Percentiles rank a stretch among this genome's conserved stretches.
These are phyloP conservation scores for Agaricus blazei DNA, from an alignment of 768 basidiomycete species.

Conservation along the genomic window DNA sequence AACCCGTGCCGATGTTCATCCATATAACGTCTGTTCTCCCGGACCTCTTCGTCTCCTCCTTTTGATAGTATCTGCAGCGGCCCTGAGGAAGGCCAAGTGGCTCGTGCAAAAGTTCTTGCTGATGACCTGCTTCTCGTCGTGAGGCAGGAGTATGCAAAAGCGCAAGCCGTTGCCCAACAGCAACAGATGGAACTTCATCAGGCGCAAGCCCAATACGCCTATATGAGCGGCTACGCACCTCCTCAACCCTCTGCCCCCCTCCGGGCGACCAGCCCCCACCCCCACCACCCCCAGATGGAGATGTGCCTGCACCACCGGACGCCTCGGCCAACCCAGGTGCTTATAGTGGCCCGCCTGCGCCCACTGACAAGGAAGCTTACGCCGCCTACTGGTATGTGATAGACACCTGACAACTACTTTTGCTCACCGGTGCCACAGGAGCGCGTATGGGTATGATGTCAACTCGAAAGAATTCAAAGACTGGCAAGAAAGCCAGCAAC, in stretches of 20 bases:
- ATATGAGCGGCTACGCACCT: slow-evolving; percentile 47
- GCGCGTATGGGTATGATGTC: slow-evolving; percentile 82
- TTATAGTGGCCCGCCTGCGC: slow-evolving; percentile 33
- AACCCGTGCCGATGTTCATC: slow-evolving; percentile 88
- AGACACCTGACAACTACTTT: not conserved
- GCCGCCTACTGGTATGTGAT: slow-evolving; percentile 53
- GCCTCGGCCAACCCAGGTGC: slow-evolving; percentile 40
- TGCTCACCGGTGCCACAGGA: slow-evolving; percentile 38
- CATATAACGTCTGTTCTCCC: slow-evolving; percentile 72
- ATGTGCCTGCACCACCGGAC: slow-evolving; percentile 37
- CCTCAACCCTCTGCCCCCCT: slow-evolving; percentile 46
- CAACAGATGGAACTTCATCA: slow-evolving; percentile 88
- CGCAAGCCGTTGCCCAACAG: slow-evolving; percentile 54
- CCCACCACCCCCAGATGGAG: slow-evolving; percentile 52
- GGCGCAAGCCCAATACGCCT: slow-evolving; percentile 76
- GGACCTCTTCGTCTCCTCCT: slow-evolving; percentile 5
- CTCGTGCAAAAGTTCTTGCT: slow-evolving; percentile 80
- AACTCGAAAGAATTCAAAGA: slow-evolving; percentile 79
- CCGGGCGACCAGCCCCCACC: slow-evolving; percentile 39
- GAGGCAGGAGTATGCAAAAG: slow-evolving; percentile 80
- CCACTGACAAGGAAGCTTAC: slow-evolving; percentile 48
- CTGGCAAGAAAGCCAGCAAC: slow-evolving; percentile 72
- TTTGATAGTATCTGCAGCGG: slow-evolving; percentile 33
- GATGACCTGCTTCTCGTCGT: slow-evolving; percentile 92
- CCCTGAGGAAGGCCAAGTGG: slow-evolving; percentile 84